Base-by-base conservation (phyloP, 2,329 filamentous ascomycete genomes). In the Lachnellula cervina region DNA sequence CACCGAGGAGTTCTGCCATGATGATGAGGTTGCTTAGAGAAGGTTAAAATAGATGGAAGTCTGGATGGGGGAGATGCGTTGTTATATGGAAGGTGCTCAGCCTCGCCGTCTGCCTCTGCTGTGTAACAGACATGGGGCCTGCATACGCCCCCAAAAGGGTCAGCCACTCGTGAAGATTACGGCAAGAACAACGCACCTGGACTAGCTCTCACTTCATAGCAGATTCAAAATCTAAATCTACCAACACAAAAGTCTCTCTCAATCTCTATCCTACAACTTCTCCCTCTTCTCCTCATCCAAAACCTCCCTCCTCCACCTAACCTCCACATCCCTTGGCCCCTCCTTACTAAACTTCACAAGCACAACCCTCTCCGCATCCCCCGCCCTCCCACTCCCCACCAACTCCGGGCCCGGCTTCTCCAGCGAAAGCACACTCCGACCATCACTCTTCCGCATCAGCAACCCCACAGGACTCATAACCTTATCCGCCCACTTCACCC, bases 301-400 rank as follows among this genome's bases (percentile, higher is more conserved):
- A 0, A 80, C 74, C 44, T 83, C 80, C 32, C 74, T 73, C 60
- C 79, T 72, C 55, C 63, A 61, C 56, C 76, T 68, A 2, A 87
- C 74, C 68, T 85, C 80, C 2, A 85, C 73, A 55, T 80, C 69
- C 45, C 70, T 72, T 21, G 80, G 80, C 1, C 77, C 79, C 0
- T 71, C 78, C 67, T 75, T 80, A 6, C 59, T 68, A 66, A 84
- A 82, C 51, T 71, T 73, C 4, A 83, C 77, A 59, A 87, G 59
- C 16, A 86, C 78, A 7, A 86, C 81, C n/a, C 76, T 75, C 62
- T 83, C 77, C 68, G 70, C 74, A 59, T 87, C 84, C 0, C 84
- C 84, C 0, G 76, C 76, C 49, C 79, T 72, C 2, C 68, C 74
- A 2, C 66, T 73, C 0, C 64, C 76, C 61, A 71, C 72, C 37